Evolutionary conservation across 2,329 filamentous ascomycete genomes (phyloP).

Genomic region (Cladosporium oxysporum): DNA sequence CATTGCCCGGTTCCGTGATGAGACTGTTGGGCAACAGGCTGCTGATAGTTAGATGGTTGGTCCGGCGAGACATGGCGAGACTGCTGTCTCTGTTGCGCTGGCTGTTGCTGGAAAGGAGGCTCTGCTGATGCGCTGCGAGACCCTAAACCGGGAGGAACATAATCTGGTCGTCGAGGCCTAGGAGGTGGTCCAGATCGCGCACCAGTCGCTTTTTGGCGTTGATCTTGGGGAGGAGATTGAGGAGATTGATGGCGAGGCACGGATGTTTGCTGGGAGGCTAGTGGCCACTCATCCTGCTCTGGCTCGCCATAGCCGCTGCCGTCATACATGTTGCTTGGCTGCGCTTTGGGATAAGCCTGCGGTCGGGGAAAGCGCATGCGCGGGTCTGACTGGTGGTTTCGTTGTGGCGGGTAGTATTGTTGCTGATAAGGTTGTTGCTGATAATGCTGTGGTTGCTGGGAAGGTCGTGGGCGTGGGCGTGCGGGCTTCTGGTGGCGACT

Average conservation of each 20-base stretch:
- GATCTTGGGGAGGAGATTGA: background rate
- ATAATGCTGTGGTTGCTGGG: background rate
- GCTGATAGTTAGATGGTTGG: constrained; percentile 2
- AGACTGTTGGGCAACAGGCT: constrained; percentile 25
- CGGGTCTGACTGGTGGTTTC: constrained; percentile 9
- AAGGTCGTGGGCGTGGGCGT: background rate
- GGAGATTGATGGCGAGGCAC: constrained; percentile 7
- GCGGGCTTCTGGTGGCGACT: constrained; percentile 2
- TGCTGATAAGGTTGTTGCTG: constrained; percentile 2
- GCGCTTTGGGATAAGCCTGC: constrained; percentile 12
- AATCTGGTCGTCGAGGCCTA: constrained; percentile 33
- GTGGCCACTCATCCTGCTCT: constrained; percentile 31
- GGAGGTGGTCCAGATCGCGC: constrained; percentile 29
- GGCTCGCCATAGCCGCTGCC: constrained; percentile 29
- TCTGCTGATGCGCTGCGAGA: constrained; percentile 10
- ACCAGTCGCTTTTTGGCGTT: background rate
- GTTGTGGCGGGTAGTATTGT: background rate
- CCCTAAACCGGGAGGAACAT: constrained; percentile 12
- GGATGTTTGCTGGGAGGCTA: constrained; percentile 23
- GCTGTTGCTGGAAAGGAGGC: constrained; percentile 22
- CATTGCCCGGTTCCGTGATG: constrained; percentile 36
- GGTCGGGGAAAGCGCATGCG: constrained; percentile 20
- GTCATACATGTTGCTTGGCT: constrained; percentile 28
- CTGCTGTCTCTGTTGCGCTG: constrained; percentile 23
- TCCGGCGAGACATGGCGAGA: constrained; percentile 24